Conservation (phyloP, 257 asterid species). For the Jacaranda copaia region DNA sequence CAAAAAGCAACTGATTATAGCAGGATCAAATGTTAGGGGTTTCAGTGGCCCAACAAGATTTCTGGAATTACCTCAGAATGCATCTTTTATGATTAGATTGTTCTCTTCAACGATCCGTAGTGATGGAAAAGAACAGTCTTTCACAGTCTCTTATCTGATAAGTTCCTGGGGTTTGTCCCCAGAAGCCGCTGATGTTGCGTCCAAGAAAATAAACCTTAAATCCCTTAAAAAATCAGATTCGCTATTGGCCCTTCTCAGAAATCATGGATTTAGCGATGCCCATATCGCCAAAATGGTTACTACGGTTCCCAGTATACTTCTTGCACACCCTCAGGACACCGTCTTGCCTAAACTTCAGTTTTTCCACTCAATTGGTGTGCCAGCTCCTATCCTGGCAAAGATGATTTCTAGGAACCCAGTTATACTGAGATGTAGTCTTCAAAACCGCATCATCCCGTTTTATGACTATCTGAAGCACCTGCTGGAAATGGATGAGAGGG, state of each 20-base stretch:
- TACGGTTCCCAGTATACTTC: neutral
- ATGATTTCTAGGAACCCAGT: neutral
- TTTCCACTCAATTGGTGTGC: constrained; percentile 4
- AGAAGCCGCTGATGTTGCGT: constrained; percentile 1
- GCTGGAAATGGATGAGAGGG: neutral
- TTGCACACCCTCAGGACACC: constrained; percentile 1
- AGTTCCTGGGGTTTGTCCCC: constrained; percentile 12
- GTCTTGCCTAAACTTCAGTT: neutral
- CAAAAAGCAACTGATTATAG: neutral
- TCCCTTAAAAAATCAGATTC: neutral
- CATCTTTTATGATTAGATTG: neutral
- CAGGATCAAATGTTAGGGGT: constrained; percentile 1
- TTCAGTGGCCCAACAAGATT: constrained; percentile 8
- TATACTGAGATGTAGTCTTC: neutral
- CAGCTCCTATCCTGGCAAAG: neutral
- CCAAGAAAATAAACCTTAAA: constrained; percentile 1
- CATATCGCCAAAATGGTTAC: neutral
- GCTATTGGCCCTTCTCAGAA: neutral
- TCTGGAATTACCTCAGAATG: neutral
- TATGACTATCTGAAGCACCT: neutral
- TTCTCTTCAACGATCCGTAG: neutral
- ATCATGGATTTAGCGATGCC: neutral
- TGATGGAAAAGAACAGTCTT: neutral
- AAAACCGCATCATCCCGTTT: neutral
- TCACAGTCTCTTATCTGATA: neutral